Percentiles rank a stretch among this genome's conserved stretches.
These are phyloP conservation scores for Vigna trinervia DNA, from an alignment of 306 rosid species.

Conservation along the genomic window DNA sequence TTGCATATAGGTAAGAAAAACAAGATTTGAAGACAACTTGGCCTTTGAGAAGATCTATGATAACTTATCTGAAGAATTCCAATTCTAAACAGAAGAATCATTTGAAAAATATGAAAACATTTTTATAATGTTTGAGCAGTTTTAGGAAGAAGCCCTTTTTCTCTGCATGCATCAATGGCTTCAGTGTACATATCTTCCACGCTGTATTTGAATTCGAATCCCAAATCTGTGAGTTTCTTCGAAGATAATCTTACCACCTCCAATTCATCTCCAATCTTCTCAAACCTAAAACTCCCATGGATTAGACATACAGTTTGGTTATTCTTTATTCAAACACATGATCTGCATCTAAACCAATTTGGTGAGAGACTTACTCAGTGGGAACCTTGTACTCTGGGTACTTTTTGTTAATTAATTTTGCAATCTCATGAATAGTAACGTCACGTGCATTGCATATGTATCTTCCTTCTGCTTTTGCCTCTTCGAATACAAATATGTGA, in stretches of 20 bases:
- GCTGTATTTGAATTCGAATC: constrained; percentile 71
- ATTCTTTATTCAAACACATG: no score
- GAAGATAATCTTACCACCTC: constrained; percentile 61
- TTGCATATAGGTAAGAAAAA: no score
- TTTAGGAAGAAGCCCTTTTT: constrained; percentile 56
- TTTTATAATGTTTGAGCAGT: not conserved
- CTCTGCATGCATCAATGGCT: constrained; percentile 67
- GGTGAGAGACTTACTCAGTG: constrained; percentile 51
- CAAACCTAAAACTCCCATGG: constrained; percentile 51
- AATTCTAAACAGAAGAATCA: not conserved
- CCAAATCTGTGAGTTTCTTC: constrained; percentile 64
- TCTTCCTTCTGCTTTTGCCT: constrained; percentile 63
- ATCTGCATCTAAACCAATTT: no score
- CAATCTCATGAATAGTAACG: constrained; percentile 67
- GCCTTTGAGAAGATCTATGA: no score
- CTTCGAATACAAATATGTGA: constrained; percentile 67
- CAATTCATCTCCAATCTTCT: constrained; percentile 65
- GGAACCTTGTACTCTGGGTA: constrained; percentile 73
- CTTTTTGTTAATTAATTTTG: constrained; percentile 56
- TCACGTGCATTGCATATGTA: constrained; percentile 62
- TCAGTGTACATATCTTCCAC: constrained; percentile 71
- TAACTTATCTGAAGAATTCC: no score
- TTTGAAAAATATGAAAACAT: not conserved
- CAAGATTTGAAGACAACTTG: no score
- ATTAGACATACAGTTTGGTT: no score